Conservation (phyloP, 2,329 filamentous ascomycete genomes). For the Calonectria hawksworthii region DNA sequence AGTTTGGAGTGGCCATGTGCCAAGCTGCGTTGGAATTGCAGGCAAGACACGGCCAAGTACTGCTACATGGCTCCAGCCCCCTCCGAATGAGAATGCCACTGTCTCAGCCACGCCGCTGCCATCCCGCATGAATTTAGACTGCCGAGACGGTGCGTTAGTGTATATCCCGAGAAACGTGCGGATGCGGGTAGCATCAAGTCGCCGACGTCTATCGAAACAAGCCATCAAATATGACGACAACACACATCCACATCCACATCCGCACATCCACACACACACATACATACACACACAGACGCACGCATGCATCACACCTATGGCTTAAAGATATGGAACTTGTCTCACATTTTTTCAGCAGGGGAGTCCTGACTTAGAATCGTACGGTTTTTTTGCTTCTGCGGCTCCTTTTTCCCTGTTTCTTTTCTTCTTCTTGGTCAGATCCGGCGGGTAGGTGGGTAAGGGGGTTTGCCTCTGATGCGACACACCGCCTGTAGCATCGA, state of each 20-base stretch:
- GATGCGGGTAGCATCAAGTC: neutral
- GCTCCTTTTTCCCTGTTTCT: slow-evolving; percentile 3
- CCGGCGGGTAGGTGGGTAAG: slow-evolving; percentile 2
- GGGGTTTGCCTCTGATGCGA: neutral
- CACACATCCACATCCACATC: neutral
- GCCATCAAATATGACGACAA: slow-evolving; percentile 6
- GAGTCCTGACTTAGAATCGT: slow-evolving; percentile 21
- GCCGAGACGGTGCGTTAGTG: slow-evolving; percentile 4
- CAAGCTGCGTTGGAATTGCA: neutral
- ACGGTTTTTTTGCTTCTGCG: slow-evolving; percentile 9
- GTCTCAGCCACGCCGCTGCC: slow-evolving; percentile 28
- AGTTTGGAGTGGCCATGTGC: neutral
- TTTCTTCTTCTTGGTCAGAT: slow-evolving; percentile 10
- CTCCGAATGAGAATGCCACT: neutral
- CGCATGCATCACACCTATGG: neutral
- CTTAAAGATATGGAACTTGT: slow-evolving; percentile 6
- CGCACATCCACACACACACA: neutral
- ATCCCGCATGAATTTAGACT: slow-evolving; percentile 16
- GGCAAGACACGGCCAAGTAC: neutral
- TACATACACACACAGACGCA: too few relatives aligned
- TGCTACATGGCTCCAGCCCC: neutral
- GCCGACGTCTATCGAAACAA: neutral
- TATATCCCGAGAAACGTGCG: neutral
- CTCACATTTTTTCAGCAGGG: neutral
- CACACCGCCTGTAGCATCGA: slow-evolving; percentile 7